Evolutionary conservation across 2,329 filamentous ascomycete genomes (phyloP).

Genomic region (Fusarium concolor): DNA sequence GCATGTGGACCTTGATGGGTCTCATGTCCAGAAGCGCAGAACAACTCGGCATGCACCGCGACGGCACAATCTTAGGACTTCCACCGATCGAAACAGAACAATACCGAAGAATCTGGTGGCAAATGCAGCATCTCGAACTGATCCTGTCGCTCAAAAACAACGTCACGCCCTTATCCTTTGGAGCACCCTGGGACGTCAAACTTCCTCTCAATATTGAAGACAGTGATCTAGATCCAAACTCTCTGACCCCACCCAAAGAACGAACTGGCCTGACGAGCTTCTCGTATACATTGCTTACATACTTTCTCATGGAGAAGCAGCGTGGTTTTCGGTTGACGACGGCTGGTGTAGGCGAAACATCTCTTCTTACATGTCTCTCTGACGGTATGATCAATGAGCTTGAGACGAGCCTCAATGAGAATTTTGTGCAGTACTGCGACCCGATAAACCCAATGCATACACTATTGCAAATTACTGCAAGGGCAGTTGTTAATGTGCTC

Average conservation of each 20-base stretch:
- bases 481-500: conserved; percentile 15
- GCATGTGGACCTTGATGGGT: conserved; percentile 15
- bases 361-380: background rate
- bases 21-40: conserved; percentile 14
- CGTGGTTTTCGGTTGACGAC: background rate
- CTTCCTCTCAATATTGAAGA: conserved; percentile 30
- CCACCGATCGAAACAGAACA: conserved; percentile 19
- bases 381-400: background rate
- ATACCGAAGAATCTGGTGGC: conserved; percentile 25
- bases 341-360: background rate
- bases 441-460: conserved; percentile 4
- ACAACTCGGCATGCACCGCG: conserved; percentile 24
- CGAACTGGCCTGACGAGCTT: background rate
- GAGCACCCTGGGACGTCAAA: conserved; percentile 12
- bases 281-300: conserved; percentile 1
- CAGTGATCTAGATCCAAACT: background rate
- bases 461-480: conserved; percentile 2
- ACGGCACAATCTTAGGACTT: conserved; percentile 13
- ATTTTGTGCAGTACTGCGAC: conserved; percentile 26
- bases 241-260: background rate
- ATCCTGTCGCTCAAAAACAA: conserved; percentile 2
- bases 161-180: conserved; percentile 11
- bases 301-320: conserved; percentile 6
- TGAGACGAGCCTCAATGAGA: conserved; percentile 11
- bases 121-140: conserved; percentile 16